phyloP scores from a whole-genome alignment of 257 asterid genomes.

The Eustoma russellianum region DNA sequence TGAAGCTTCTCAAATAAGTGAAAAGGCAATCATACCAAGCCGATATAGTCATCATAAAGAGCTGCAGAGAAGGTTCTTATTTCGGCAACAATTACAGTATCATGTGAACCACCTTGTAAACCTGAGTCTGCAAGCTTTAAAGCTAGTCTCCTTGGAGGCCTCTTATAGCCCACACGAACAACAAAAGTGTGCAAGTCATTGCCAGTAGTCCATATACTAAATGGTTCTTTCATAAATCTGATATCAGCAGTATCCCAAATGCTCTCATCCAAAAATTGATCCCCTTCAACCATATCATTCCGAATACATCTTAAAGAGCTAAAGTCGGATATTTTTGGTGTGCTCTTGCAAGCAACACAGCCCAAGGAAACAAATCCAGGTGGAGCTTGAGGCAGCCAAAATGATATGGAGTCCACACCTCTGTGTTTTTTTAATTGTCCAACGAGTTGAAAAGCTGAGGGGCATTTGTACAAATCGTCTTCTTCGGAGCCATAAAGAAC shows the following conservation, averaged over 20 bases:
- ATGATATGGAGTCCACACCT: constrained; percentile 55
- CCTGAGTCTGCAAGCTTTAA: constrained; percentile 66
- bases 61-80: constrained; percentile 87
- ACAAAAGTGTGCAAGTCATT: constrained; percentile 76
- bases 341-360: constrained; percentile 74
- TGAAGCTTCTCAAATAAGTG: not conserved
- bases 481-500: constrained; percentile 71
- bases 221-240: constrained; percentile 49
- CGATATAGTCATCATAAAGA: constrained; percentile 92
- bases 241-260: constrained; percentile 87
- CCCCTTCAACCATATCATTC: constrained; percentile 67
- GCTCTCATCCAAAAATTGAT: constrained; percentile 71
- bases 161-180: constrained; percentile 66
- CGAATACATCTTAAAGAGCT: constrained; percentile 81
- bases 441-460: constrained; percentile 70
- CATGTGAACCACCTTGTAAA: constrained; percentile 53
- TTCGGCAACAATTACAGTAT: constrained; percentile 65
- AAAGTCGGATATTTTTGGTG: constrained; percentile 72
- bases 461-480: constrained; percentile 51
- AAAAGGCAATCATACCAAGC: constrained; percentile 47
- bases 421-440: constrained; percentile 68
- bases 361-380: constrained; percentile 91
- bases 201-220: constrained; percentile 75
- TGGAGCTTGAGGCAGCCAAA: constrained; percentile 98
- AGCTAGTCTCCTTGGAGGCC: constrained; percentile 89